Evolutionary conservation across 1,284 basidiomycete genomes (phyloP).

Genomic region (Exobasidium cylindrosporum): DNA sequence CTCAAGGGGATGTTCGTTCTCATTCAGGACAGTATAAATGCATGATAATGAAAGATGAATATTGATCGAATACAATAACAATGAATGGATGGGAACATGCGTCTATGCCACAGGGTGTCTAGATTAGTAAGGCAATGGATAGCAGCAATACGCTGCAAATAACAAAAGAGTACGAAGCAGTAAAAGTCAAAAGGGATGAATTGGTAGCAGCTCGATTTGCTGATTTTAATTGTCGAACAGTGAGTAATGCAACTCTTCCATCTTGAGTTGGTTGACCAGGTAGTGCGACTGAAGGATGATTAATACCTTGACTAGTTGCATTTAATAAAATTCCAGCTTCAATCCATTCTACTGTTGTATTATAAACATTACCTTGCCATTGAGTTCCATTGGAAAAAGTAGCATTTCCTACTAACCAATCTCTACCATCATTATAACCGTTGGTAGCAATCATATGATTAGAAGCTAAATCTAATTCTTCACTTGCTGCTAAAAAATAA

Average conservation of each 20-base stretch:
- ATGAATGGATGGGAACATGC: too few species aligned
- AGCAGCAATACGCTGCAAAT: too few species aligned
- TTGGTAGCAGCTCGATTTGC: too few species aligned
- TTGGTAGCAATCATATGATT: constrained; percentile 37
- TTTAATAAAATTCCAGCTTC: constrained; percentile 48
- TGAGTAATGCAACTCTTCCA: constrained; percentile 78
- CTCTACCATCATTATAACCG: constrained; percentile 60
- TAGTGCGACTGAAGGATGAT: constrained; percentile 63
- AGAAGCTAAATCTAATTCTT: constrained; percentile 33
- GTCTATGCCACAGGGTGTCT: too few species aligned
- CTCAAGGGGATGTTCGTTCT: too few species aligned
- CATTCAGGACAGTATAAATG: too few species aligned
- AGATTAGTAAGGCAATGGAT: too few species aligned
- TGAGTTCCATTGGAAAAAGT: constrained; percentile 55
- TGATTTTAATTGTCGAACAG: constrained; percentile 60
- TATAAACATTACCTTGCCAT: constrained; percentile 31
- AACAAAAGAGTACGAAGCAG: too few species aligned
- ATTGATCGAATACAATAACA: too few species aligned
- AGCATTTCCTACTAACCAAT: constrained; percentile 64
- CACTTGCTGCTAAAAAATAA: constrained; percentile 69
- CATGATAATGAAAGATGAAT: too few species aligned
- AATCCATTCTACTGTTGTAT: constrained; percentile 47
- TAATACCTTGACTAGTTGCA: constrained; percentile 63
- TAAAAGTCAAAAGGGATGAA: too few species aligned
- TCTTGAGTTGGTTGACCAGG: constrained; percentile 69